Conservation (phyloP, 306 rosid genomes). For the Lotus japonicus region DNA sequence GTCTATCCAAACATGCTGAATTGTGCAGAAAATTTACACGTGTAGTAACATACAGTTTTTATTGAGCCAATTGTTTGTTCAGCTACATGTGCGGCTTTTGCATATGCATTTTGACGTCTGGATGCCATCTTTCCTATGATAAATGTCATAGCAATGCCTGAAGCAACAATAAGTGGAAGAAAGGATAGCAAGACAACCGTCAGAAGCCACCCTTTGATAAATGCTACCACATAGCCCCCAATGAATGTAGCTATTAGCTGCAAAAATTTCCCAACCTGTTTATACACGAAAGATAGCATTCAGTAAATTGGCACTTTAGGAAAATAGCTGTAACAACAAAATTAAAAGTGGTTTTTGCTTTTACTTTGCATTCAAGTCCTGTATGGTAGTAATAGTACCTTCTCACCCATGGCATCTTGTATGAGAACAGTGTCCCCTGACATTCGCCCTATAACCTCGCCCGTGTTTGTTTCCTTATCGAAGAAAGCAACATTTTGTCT, state of each 20-base stretch:
- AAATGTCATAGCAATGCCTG: constrained; percentile 49
- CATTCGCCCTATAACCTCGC: constrained; percentile 84
- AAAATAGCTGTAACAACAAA: background rate
- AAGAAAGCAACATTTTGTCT: constrained; percentile 75
- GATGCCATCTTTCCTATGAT: constrained; percentile 48
- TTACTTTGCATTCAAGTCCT: no score
- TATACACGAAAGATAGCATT: background rate
- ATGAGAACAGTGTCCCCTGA: constrained; percentile 85
- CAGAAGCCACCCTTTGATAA: constrained; percentile 77
- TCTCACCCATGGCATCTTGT: constrained; percentile 92
- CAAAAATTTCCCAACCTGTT: constrained; percentile 69
- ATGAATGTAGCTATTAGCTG: constrained; percentile 54
- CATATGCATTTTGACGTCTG: constrained; percentile 60
- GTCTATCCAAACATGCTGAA: background rate
- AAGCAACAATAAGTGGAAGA: constrained; percentile 49
- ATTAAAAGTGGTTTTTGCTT: background rate
- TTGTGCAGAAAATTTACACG: background rate
- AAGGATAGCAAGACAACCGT: constrained; percentile 51
- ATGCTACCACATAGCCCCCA: constrained; percentile 63
- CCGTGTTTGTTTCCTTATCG: constrained; percentile 72
- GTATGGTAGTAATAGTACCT: constrained; percentile 32
- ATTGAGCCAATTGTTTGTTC: constrained; percentile 78
- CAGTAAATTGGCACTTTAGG: background rate
- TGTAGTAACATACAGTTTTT: constrained; percentile 52
- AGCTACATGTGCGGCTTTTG: constrained; percentile 61